A percentile compares a stretch with the other conserved stretches of the same genome.
Conservation (phyloP, 331 rosid genomes). For the Acacia pycnantha region DNA sequence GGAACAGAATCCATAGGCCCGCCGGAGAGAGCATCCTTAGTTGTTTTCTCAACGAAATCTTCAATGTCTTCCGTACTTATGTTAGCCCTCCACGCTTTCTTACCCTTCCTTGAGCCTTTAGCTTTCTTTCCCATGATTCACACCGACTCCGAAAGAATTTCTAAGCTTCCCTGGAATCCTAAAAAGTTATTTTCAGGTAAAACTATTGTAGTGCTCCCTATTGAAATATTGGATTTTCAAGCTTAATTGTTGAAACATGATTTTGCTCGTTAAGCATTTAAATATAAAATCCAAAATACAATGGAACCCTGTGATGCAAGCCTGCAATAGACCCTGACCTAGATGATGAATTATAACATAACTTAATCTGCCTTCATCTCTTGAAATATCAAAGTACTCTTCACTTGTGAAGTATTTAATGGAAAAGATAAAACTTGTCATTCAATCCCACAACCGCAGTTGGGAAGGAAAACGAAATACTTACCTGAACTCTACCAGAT, state of each 20-base stretch:
- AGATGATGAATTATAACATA: not conserved
- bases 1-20: constrained; percentile 63
- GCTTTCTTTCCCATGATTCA: constrained; percentile 72
- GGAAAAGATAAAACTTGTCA: not conserved
- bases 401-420: not conserved
- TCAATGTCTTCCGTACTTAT: constrained; percentile 76
- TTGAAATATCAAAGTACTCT: not conserved
- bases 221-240: not conserved
- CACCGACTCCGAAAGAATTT: not conserved
- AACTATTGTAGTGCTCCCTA: not conserved
- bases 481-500: not conserved
- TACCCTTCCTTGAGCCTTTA: constrained; percentile 82
- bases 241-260: not conserved
- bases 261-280: not conserved
- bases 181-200: not conserved
- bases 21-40: constrained; percentile 81
- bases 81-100: constrained; percentile 87
- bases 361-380: not conserved
- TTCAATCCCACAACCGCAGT: not conserved
- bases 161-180: not conserved
- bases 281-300: not conserved
- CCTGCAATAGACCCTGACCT: not conserved
- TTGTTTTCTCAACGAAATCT: constrained; percentile 75
- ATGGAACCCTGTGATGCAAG: not conserved
- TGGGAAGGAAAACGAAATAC: not conserved